These are phyloP conservation scores for Cucumis sativus DNA, from an alignment of 306 rosid species.

Conservation along the genomic window Cucumber_9930_V3 NC_026658.2:19723001-19723500, in stretches of 20 bases:
- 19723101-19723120: too few species aligned
- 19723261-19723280: not conserved
- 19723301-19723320: not conserved
- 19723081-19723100: too few species aligned
- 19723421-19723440: not conserved
- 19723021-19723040: too few species aligned
- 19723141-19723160: not conserved
- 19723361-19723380: not conserved
- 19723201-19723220: not conserved
- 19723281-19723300: not conserved
- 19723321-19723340: not conserved
- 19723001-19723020: too few species aligned
- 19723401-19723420: not conserved
- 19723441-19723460: conserved; percentile 8
- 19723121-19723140: too few species aligned
- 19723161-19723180: not conserved
- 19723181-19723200: not conserved
- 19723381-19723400: not conserved
- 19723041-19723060: too few species aligned
- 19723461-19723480: conserved; percentile 74
- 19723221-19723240: not conserved
- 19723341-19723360: not conserved
- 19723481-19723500: conserved; percentile 70
- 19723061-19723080: too few species aligned
- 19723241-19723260: conserved; percentile 4